Evolutionary conservation across 768 basidiomycete species (phyloP).

Genomic region (Russula griseocarnosa): DNA sequence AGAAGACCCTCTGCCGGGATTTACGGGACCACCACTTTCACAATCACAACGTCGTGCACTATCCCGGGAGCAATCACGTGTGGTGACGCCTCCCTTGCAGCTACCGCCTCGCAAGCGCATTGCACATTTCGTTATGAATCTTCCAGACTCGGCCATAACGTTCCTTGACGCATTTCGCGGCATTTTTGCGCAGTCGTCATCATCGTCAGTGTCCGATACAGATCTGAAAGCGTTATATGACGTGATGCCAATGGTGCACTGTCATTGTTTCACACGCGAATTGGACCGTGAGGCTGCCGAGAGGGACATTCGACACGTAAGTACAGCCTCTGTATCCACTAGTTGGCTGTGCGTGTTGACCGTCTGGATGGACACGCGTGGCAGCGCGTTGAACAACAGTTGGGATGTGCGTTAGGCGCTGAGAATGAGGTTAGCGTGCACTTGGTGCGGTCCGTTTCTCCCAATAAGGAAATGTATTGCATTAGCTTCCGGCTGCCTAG

Average conservation of each 20-base stretch:
- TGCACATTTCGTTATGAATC: constrained; percentile 95
- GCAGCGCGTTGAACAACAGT: constrained; percentile 67
- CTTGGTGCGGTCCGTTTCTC: constrained; percentile 88
- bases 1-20: constrained; percentile 63
- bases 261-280: constrained; percentile 93
- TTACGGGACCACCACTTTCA: constrained; percentile 36
- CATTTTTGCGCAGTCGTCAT: constrained; percentile 44
- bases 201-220: constrained; percentile 37
- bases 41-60: constrained; percentile 45
- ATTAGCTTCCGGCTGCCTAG: constrained; percentile 76
- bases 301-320: constrained; percentile 75
- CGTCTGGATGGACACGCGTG: not conserved
- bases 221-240: constrained; percentile 37
- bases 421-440: constrained; percentile 55
- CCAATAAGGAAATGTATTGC: constrained; percentile 97
- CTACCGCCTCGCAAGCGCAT: constrained; percentile 52
- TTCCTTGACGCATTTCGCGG: constrained; percentile 90
- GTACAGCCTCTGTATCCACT: constrained; percentile 31
- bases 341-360: constrained; percentile 16
- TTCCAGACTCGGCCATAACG: constrained; percentile 85
- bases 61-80: constrained; percentile 31
- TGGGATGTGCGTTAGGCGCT: constrained; percentile 50
- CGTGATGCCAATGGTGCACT: constrained; percentile 86
- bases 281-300: constrained; percentile 62
- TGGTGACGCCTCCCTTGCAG: not conserved